Conservation (phyloP, 2,329 filamentous ascomycete species). For the Penicillium paneum region DNA sequence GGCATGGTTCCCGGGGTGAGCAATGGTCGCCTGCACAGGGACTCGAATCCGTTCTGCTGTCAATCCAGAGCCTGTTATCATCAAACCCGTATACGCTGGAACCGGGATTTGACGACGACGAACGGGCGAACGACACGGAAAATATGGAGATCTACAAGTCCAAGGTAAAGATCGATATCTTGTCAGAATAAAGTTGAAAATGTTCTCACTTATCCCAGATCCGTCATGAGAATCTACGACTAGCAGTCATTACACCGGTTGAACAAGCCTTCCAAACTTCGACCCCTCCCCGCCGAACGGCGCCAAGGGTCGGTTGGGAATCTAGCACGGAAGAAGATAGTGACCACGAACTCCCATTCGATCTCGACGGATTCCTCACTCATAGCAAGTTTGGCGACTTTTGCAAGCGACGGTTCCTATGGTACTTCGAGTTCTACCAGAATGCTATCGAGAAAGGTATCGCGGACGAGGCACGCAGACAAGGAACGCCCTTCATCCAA, state of each 20-base stretch:
- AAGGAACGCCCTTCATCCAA: conserved; percentile 63
- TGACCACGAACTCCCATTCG: not conserved
- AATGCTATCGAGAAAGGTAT: conserved; percentile 63
- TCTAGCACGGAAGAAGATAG: conserved; percentile 19
- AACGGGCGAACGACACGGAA: conserved; percentile 64
- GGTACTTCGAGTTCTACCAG: conserved; percentile 91
- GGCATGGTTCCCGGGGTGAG: conserved; percentile 84
- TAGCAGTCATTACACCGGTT: conserved; percentile 80
- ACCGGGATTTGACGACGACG: conserved; percentile 81
- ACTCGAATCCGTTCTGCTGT: conserved; percentile 87
- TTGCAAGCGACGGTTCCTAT: conserved; percentile 86
- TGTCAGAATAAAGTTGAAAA: not conserved
- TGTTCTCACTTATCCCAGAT: conserved; percentile 57
- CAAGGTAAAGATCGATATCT: conserved; percentile 58
- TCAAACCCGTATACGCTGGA: conserved; percentile 94
- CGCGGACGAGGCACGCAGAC: conserved; percentile 55
- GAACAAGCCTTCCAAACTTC: conserved; percentile 64
- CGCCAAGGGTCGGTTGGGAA: conserved; percentile 42
- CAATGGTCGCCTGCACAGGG: conserved; percentile 97
- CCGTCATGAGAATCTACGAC: conserved; percentile 80
- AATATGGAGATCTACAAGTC: conserved; percentile 71
- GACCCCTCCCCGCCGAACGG: not conserved
- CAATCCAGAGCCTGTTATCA: conserved; percentile 95
- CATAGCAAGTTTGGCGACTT: conserved; percentile 84
- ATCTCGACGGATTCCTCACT: conserved; percentile 29